These are phyloP conservation scores for Rosellinia necatrix DNA, from an alignment of 2,329 filamentous ascomycete species.

Conservation along the genomic window DNA sequence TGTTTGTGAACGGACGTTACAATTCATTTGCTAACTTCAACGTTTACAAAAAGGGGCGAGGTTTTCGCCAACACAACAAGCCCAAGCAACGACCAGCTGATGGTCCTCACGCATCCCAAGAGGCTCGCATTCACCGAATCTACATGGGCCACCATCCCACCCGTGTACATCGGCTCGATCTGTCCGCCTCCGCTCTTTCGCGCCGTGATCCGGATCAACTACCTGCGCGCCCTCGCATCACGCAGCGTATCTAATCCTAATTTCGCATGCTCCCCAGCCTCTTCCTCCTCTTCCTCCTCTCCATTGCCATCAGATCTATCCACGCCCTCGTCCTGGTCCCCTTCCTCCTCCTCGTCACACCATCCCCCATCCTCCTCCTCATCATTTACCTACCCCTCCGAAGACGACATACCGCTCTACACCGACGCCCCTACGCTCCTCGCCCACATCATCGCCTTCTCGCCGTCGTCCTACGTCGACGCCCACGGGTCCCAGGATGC, in stretches of 20 bases:
- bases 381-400: background rate
- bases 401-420: background rate
- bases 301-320: background rate
- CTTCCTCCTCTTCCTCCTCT: background rate
- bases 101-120: constrained; percentile 25
- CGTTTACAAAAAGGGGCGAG: constrained; percentile 29
- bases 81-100: constrained; percentile 36
- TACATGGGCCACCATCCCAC: constrained; percentile 22
- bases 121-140: constrained; percentile 33
- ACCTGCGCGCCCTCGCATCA: constrained; percentile 18
- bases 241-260: background rate
- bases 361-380: background rate
- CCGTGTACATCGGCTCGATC: constrained; percentile 26
- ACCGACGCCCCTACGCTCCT: constrained; percentile 31
- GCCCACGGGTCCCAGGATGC: constrained; percentile 23
- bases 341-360: background rate
- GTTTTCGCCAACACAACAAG: constrained; percentile 42
- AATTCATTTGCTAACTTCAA: background rate
- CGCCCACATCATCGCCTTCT: constrained; percentile 36
- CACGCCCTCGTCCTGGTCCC: background rate
- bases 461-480: constrained; percentile 35
- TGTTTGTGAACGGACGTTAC: too few relatives aligned
- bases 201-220: constrained; percentile 19
- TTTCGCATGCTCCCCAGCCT: background rate
- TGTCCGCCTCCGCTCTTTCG: constrained; percentile 19